phyloP scores from a whole-genome alignment of 345 rosid genomes.

The Moricandia moricandioides region DNA sequence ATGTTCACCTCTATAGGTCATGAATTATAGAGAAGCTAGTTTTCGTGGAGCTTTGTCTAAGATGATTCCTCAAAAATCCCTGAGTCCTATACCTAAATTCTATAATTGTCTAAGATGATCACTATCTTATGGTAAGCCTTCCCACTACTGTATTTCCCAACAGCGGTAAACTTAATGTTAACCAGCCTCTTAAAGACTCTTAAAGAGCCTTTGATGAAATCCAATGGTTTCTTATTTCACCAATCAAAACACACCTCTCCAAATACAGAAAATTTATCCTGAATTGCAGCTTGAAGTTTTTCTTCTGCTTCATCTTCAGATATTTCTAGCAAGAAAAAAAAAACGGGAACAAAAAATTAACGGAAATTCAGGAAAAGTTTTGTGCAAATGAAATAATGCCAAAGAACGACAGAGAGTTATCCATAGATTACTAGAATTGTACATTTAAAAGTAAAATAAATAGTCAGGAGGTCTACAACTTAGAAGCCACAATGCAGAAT shows the following conservation, averaged over 20 bases:
- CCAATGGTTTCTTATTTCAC: constrained; percentile 17
- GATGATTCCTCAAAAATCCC: constrained; percentile 16
- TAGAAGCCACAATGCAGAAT: constrained; percentile 1
- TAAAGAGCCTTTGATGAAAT: constrained; percentile 14
- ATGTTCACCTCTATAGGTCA: not conserved
- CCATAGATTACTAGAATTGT: not conserved
- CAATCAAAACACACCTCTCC: constrained; percentile 71
- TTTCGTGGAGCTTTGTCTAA: constrained; percentile 4
- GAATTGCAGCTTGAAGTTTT: constrained; percentile 87
- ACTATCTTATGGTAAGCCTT: constrained; percentile 6
- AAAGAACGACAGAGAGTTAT: not conserved
- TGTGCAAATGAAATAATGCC: not conserved
- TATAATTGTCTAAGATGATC: not conserved
- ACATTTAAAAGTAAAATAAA: not conserved
- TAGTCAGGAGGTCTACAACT: constrained; percentile 6
- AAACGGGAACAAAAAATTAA: constrained; percentile 24
- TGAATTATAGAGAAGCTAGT: constrained; percentile 10
- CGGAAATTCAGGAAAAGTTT: not conserved
- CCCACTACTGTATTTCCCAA: constrained; percentile 9
- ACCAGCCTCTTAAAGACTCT: constrained; percentile 3
- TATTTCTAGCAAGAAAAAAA: constrained; percentile 60
- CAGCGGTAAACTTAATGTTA: not conserved
- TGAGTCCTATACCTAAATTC: not conserved
- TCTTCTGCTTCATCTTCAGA: constrained; percentile 99
- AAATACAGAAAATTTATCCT: constrained; percentile 93